Conservation (phyloP, 768 basidiomycete genomes). For the Porphyrellus cyaneotinctus region DNA sequence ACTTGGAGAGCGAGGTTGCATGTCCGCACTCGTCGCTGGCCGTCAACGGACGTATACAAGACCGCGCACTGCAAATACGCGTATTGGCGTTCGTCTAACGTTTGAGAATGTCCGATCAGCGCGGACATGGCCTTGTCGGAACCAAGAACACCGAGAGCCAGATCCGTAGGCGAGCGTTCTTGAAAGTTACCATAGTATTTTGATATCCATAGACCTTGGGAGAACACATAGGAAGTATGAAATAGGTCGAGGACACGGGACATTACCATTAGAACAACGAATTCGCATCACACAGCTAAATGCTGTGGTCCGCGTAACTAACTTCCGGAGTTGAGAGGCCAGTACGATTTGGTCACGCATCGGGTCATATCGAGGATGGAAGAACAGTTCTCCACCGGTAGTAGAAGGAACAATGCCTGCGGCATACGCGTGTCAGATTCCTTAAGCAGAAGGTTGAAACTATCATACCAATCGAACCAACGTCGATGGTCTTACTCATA, state of each 20-base stretch:
- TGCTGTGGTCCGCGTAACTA: conserved; percentile 65
- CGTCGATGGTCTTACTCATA: conserved; percentile 73
- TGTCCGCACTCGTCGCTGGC: conserved; percentile 79
- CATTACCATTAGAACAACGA: conserved; percentile 78
- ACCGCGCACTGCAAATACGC: conserved; percentile 84
- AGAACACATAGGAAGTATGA: conserved; percentile 9
- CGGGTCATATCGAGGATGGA: conserved; percentile 84
- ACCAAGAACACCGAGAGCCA: conserved; percentile 76
- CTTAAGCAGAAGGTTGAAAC: not conserved
- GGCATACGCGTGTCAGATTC: conserved; percentile 1
- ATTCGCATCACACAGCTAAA: conserved; percentile 81
- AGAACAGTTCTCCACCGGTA: conserved; percentile 90
- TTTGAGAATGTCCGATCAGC: conserved; percentile 65
- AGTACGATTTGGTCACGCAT: conserved; percentile 61
- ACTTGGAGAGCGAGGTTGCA: conserved; percentile 84
- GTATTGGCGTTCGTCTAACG: conserved; percentile 65
- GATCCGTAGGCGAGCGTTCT: conserved; percentile 61
- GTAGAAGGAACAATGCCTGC: conserved; percentile 60
- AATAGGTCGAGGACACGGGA: not conserved
- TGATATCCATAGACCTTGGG: conserved; percentile 57
- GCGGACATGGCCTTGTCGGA: conserved; percentile 78
- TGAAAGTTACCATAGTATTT: conserved; percentile 73
- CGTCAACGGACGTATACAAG: conserved; percentile 75
- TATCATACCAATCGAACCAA: conserved; percentile 74
- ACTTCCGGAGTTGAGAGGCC: conserved; percentile 68